These are phyloP conservation scores for Wakefieldia striispora DNA, from an alignment of 768 basidiomycete species.

Conservation along the genomic window DNA sequence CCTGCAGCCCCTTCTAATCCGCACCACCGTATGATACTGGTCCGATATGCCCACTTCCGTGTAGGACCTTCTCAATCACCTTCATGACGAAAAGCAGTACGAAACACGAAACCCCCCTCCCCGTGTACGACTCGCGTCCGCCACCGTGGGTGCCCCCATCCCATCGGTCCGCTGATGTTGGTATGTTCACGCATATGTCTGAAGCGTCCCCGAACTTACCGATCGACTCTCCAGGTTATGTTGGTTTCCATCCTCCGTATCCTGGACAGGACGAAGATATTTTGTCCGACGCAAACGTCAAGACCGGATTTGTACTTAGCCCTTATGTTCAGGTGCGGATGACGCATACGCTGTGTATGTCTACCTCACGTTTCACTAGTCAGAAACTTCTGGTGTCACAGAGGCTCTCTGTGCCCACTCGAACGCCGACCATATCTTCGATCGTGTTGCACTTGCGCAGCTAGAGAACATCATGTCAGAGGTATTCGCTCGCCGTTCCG, in stretches of 20 bases:
- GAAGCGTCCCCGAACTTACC: neutral
- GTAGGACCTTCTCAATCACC: too few species aligned
- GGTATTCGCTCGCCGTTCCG: conserved; percentile 63
- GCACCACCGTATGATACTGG: too few species aligned
- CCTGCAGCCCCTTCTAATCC: too few species aligned
- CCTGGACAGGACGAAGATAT: conserved; percentile 75
- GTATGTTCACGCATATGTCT: conserved; percentile 34
- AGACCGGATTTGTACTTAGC: conserved; percentile 57
- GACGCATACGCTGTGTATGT: neutral
- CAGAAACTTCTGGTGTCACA: conserved; percentile 18
- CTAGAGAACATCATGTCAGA: conserved; percentile 77
- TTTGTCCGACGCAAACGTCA: conserved; percentile 61
- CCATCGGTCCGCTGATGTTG: conserved; percentile 68
- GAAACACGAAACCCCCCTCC: conserved; percentile 34
- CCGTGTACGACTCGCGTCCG: conserved; percentile 64
- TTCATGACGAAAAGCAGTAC: conserved; percentile 24
- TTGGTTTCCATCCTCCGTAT: conserved; percentile 73
- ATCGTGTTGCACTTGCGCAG: conserved; percentile 51
- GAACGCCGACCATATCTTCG: conserved; percentile 39
- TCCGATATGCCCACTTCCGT: too few species aligned
- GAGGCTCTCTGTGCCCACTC: conserved; percentile 14
- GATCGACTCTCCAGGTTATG: conserved; percentile 50
- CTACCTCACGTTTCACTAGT: conserved; percentile 12
- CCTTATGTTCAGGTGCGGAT: conserved; percentile 56
- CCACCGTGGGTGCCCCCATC: conserved; percentile 71